Percentiles rank a stretch among this genome's conserved stretches.
These are phyloP conservation scores for Ilex aquifolium DNA, from an alignment of 257 asterid genomes.

Conservation along the genomic window DNA sequence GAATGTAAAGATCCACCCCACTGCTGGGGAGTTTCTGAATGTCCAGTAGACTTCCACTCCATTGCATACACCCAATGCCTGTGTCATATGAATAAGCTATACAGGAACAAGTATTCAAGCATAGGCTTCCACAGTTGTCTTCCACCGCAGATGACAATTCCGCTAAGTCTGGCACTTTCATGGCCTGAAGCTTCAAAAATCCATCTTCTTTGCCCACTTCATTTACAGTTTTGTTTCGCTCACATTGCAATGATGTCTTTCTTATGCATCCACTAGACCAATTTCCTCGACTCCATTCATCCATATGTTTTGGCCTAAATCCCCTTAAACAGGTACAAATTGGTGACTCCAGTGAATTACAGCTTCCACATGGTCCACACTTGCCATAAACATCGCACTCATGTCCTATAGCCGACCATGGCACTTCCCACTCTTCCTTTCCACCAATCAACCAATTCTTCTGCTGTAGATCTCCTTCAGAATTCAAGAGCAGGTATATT, in stretches of 20 bases:
- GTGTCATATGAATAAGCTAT: constrained; percentile 19
- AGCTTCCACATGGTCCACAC: constrained; percentile 13
- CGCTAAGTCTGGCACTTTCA: constrained; percentile 38
- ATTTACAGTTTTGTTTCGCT: constrained; percentile 5
- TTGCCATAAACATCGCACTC: constrained; percentile 17
- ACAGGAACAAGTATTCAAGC: constrained; percentile 50
- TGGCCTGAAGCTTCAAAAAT: constrained; percentile 28
- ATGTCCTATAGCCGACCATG: not conserved
- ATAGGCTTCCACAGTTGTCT: constrained; percentile 28
- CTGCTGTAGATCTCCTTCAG: constrained; percentile 6
- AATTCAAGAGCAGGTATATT: constrained; percentile 10
- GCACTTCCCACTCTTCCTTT: constrained; percentile 10
- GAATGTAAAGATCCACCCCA: no score
- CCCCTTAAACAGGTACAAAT: constrained; percentile 52
- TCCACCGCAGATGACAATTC: constrained; percentile 20
- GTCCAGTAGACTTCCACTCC: no score
- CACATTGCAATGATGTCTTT: constrained; percentile 32
- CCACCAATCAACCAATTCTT: not conserved
- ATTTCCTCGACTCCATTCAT: constrained; percentile 48
- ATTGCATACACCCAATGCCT: no score
- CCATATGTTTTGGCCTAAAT: constrained; percentile 22
- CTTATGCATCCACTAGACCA: constrained; percentile 56
- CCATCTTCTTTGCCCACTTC: constrained; percentile 30
- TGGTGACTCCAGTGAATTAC: constrained; percentile 23
- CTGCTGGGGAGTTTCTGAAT: no score